Evolutionary conservation across 2,329 filamentous ascomycete genomes (phyloP).

Genomic region (Penicillium sp.): DNA sequence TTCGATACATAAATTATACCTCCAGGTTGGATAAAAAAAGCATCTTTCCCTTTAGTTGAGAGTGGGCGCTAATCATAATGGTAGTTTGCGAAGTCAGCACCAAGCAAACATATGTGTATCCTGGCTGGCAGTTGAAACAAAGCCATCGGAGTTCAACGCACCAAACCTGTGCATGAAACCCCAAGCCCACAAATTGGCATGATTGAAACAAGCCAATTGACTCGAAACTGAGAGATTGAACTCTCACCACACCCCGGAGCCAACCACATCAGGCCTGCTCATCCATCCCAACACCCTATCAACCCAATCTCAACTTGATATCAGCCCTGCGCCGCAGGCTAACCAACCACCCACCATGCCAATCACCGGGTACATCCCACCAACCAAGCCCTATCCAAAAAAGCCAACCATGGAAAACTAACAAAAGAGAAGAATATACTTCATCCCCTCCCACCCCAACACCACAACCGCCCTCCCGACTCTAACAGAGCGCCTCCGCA

Average conservation of each 20-base stretch:
- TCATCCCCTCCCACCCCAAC: conserved; percentile 43
- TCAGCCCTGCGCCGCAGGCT: neutral
- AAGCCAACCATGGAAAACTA: neutral
- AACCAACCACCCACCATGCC: conserved; percentile 25
- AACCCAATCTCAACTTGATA: neutral
- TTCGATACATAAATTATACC: neutral
- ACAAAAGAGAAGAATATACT: conserved; percentile 39
- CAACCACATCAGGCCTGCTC: neutral
- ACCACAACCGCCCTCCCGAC: conserved; percentile 34
- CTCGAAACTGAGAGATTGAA: neutral
- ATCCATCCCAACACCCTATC: neutral
- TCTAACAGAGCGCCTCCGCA: conserved; percentile 40
- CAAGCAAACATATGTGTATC: neutral
- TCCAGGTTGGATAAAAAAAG: neutral
- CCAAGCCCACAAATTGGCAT: neutral
- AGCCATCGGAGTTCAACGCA: neutral
- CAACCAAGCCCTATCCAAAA: neutral
- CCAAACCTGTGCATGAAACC: neutral
- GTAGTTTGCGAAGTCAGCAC: neutral
- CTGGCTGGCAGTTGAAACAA: neutral
- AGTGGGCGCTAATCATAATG: neutral
- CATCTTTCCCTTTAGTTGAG: neutral
- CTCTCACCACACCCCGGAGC: neutral
- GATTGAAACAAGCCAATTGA: neutral
- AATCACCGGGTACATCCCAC: conserved; percentile 34